phyloP scores from a whole-genome alignment of 139 green algal genomes.

The Chlorella sp. region DNA sequence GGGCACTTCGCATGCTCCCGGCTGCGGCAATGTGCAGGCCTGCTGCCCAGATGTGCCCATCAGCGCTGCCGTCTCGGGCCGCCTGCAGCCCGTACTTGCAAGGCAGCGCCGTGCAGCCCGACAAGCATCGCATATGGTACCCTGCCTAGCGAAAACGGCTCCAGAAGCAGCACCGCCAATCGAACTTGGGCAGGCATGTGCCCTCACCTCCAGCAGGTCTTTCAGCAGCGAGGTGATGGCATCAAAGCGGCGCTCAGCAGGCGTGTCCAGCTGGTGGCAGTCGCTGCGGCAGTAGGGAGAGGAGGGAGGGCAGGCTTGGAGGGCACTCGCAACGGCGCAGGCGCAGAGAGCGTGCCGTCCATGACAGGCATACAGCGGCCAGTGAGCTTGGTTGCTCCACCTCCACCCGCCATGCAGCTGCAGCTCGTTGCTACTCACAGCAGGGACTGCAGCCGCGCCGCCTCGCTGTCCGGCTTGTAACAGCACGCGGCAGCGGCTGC shows the following conservation, averaged over 20 bases:
- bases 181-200: no score
- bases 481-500: background rate
- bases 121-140: no score
- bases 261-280: slow-evolving; percentile 1
- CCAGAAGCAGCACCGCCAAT: no score
- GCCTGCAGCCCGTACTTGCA: no score
- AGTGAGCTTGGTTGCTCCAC: background rate
- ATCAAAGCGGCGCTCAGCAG: background rate
- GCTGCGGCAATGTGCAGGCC: no score
- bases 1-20: background rate
- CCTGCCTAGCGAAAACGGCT: no score
- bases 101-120: no score
- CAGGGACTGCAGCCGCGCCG: background rate
- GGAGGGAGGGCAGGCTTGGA: no score
- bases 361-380: background rate
- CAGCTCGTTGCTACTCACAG: background rate
- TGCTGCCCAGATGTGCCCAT: no score
- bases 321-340: no score
- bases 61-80: no score
- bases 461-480: background rate
- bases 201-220: slow-evolving; percentile 6
- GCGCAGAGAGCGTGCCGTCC: no score
- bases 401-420: background rate
- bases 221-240: background rate
- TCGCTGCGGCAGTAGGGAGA: background rate